These are phyloP conservation scores for Fusarium buxicola DNA, from an alignment of 2,329 filamentous ascomycete genomes.

Conservation along the genomic window DNA sequence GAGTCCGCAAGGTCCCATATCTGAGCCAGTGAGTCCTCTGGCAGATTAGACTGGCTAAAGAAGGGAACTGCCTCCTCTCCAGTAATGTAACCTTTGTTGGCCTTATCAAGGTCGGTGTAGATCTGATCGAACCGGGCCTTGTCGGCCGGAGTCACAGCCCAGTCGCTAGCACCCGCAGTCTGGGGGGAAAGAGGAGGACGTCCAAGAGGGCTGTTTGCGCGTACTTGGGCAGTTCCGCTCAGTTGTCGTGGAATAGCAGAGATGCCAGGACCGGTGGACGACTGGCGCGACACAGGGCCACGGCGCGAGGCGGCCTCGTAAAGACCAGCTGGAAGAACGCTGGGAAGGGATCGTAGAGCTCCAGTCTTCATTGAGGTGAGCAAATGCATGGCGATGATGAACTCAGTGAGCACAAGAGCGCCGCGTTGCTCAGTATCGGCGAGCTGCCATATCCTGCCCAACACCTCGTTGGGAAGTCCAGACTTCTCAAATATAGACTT, in stretches of 20 bases:
- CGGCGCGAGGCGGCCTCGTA: slow-evolving; percentile 90
- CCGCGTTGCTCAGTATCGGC: slow-evolving; percentile 95
- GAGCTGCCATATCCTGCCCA: slow-evolving; percentile 96
- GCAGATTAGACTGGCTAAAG: slow-evolving; percentile 89
- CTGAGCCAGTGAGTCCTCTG: slow-evolving; percentile 89
- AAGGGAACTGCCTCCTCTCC: slow-evolving; percentile 96
- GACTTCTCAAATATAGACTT: slow-evolving; percentile 97
- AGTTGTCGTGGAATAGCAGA: slow-evolving; percentile 85
- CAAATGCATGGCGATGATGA: slow-evolving; percentile 98
- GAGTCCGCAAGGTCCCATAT: slow-evolving; percentile 99
- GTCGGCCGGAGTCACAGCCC: slow-evolving; percentile 85
- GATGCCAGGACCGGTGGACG: slow-evolving; percentile 64
- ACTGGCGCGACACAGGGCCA: slow-evolving; percentile 60
- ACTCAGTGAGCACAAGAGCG: slow-evolving; percentile 86
- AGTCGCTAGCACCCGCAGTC: slow-evolving; percentile 65
- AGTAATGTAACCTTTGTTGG: slow-evolving; percentile 83
- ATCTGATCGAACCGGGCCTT: slow-evolving; percentile 90
- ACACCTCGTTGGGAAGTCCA: slow-evolving; percentile 85
- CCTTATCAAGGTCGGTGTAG: slow-evolving; percentile 85
- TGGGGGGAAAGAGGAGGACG: slow-evolving; percentile 61
- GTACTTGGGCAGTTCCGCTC: slow-evolving; percentile 74
- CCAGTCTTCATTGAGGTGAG: slow-evolving; percentile 91
- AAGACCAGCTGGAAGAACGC: slow-evolving; percentile 81
- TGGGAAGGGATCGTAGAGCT: slow-evolving; percentile 81
- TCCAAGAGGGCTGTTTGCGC: slow-evolving; percentile 70